Evolutionary conservation across 164 flowering plant species (phyloP), one percentile per base, ranked within the genome.

Genomic region (Cinnamomum micranthum): DNA sequence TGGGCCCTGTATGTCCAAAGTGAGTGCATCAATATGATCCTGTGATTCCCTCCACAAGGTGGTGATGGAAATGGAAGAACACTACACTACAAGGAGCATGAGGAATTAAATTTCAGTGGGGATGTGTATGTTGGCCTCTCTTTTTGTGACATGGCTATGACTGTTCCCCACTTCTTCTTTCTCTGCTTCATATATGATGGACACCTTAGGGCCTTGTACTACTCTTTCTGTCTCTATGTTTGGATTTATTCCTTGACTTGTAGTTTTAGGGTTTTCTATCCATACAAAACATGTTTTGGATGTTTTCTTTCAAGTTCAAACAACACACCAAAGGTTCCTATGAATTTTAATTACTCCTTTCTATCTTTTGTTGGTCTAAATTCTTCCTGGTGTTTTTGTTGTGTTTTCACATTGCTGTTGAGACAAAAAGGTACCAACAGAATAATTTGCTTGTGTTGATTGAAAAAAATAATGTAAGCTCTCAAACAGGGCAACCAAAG

Each of bases 101-200:
- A 59, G 73, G 73, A 68, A 17, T 50, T 52, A 52, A 52, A 25
- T 25, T 25, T 31, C 72, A 70, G 51, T 52, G 41, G 33, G 72
- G 4, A 13, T 50, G 60, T 71, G 55, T 75, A 47, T 25, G 15
- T 70, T 69, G 70, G 66, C 77, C 51, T 25, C 74, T 74, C 74
- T 65, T 73, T 74, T 64, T 50, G 70, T 33, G 41, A 63, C 59
- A 70, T 74, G 51, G 70, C 20, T 70, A 60, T 73, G 50, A 33
- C 55, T 77, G 79, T 62, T 68, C 69, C 67, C 72, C 60, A 55
- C 73, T 73, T 20, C 35, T 15, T 73, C 23, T 51, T 23, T 17
- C 50, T 24, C 50, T 70, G 75, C 68, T 71, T 25, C 2, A 12
- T 24, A 4, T 24, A 7, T 23, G n/a, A 50, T 24, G 13, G 62